Evolutionary conservation across 352 stramenopile species (phyloP).

Genomic region (Pythium plurisporium): DNA sequence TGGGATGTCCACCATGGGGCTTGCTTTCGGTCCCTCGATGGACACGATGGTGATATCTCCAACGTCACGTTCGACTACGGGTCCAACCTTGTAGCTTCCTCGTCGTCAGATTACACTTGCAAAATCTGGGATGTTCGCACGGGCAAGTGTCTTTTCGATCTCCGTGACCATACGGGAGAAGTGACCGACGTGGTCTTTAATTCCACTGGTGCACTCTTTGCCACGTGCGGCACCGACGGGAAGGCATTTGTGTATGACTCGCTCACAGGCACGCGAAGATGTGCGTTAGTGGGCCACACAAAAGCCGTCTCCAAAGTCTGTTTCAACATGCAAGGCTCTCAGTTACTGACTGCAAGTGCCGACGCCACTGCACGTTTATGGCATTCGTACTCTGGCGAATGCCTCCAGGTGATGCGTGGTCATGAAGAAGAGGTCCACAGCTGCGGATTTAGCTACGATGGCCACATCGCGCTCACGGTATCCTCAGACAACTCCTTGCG

Average conservation of each 20-base stretch:
- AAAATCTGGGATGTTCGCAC: constrained; percentile 72
- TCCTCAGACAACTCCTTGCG: constrained; percentile 70
- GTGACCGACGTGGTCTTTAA: constrained; percentile 60
- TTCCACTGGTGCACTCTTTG: constrained; percentile 58
- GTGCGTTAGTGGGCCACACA: constrained; percentile 40
- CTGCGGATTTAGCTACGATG: constrained; percentile 64
- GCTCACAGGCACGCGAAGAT: constrained; percentile 50
- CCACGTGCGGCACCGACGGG: constrained; percentile 44
- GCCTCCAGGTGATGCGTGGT: constrained; percentile 47
- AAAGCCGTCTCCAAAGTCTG: constrained; percentile 42
- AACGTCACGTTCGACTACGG: constrained; percentile 63
- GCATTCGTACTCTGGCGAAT: constrained; percentile 67
- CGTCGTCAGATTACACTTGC: constrained; percentile 49
- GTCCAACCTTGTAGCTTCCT: constrained; percentile 46
- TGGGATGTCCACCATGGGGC: constrained; percentile 67
- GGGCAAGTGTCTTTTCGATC: constrained; percentile 57
- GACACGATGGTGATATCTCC: constrained; percentile 50
- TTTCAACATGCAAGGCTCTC: constrained; percentile 67
- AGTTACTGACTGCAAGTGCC: constrained; percentile 48
- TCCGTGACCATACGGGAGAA: constrained; percentile 43
- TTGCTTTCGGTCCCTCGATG: constrained; percentile 68
- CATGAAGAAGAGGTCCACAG: constrained; percentile 67
- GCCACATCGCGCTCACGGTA: constrained; percentile 34
- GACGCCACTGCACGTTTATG: constrained; percentile 61
- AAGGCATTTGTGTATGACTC: constrained; percentile 69